A percentile compares a stretch with the other conserved stretches of the same genome.
These are phyloP conservation scores for Capsella rubella DNA, from an alignment of 441 rosid species.

Conservation along the genomic window DNA sequence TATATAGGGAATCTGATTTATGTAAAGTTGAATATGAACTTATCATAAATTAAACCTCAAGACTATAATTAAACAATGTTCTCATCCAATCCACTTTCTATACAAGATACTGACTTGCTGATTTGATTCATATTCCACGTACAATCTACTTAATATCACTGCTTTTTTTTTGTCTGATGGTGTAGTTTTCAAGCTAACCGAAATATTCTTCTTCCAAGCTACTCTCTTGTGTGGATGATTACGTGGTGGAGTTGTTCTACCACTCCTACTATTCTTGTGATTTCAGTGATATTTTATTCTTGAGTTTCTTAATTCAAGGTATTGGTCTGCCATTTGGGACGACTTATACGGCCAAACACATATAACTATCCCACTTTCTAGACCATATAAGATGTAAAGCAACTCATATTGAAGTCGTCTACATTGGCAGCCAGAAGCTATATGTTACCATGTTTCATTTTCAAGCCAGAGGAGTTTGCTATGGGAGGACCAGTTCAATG, in stretches of 20 bases:
- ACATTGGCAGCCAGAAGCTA: conserved; percentile 25
- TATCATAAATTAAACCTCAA: conserved; percentile 7
- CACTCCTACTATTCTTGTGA: conserved; percentile 40
- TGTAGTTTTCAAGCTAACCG: conserved; percentile 37
- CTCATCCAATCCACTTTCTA: conserved; percentile 40
- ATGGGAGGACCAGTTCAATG: conserved; percentile 26
- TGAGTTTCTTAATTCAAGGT: conserved; percentile 25
- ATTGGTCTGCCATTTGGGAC: conserved; percentile 39
- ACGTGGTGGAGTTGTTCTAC: conserved; percentile 48
- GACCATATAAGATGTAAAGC: conserved; percentile 1
- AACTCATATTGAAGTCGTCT: conserved; percentile 33
- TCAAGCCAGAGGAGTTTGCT: conserved; percentile 25
- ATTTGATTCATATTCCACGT: conserved; percentile 31
- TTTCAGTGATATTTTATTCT: conserved; percentile 43
- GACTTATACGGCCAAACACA: conserved; percentile 24
- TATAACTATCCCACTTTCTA: conserved; percentile 34
- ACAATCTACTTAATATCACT: conserved; percentile 32
- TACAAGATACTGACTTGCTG: conserved; percentile 30
- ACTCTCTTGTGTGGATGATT: conserved; percentile 29
- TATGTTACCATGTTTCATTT: conserved; percentile 30
- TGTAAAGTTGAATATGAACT: background rate
- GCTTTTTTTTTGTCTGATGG: conserved; percentile 15
- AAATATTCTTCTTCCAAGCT: conserved; percentile 45
- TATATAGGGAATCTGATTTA: conserved; percentile 1
- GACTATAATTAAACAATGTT: conserved; percentile 34